Evolutionary conservation across 176 grass and related monocot species (phyloP).

Genomic region (Carex pumila): DNA sequence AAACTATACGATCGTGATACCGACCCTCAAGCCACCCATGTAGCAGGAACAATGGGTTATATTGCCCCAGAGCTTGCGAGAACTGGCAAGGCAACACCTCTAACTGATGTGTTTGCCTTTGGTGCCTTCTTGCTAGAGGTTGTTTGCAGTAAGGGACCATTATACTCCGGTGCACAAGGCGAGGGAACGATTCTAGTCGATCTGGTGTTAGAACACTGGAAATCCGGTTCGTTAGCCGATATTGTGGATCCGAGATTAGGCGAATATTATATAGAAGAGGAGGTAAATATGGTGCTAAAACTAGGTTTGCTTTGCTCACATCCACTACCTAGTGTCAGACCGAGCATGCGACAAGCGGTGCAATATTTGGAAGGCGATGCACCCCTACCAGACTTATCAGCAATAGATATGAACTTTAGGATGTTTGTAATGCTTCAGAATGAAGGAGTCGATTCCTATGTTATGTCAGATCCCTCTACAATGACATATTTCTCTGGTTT

Average conservation of each 20-base stretch:
- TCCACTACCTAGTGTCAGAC: slow-evolving; percentile 28
- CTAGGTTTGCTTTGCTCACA: slow-evolving; percentile 46
- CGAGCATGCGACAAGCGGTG: slow-evolving; percentile 35
- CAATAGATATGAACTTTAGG: neutral
- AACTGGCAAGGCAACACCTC: slow-evolving; percentile 35
- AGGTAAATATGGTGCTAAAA: slow-evolving; percentile 25
- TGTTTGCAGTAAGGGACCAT: slow-evolving; percentile 33
- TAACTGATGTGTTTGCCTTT: slow-evolving; percentile 48
- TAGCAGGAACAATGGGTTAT: slow-evolving; percentile 61
- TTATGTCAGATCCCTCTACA: slow-evolving; percentile 16
- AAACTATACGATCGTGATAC: slow-evolving; percentile 42
- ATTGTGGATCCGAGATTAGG: slow-evolving; percentile 26
- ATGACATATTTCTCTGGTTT: slow-evolving; percentile 12
- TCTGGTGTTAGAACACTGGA: slow-evolving; percentile 34
- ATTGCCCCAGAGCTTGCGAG: slow-evolving; percentile 42
- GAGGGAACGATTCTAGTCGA: slow-evolving; percentile 12
- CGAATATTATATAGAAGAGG: slow-evolving; percentile 2
- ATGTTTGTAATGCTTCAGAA: neutral
- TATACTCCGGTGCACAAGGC: neutral
- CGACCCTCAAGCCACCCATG: slow-evolving; percentile 31
- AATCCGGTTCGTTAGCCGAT: neutral
- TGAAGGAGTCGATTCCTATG: slow-evolving; percentile 6
- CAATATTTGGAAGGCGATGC: slow-evolving; percentile 28
- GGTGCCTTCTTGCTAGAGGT: slow-evolving; percentile 45
- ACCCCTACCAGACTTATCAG: slow-evolving; percentile 27